These are phyloP conservation scores for Xylaria sp. DNA, from an alignment of 495 filamentous ascomycete genomes.

Conservation along the genomic window DNA sequence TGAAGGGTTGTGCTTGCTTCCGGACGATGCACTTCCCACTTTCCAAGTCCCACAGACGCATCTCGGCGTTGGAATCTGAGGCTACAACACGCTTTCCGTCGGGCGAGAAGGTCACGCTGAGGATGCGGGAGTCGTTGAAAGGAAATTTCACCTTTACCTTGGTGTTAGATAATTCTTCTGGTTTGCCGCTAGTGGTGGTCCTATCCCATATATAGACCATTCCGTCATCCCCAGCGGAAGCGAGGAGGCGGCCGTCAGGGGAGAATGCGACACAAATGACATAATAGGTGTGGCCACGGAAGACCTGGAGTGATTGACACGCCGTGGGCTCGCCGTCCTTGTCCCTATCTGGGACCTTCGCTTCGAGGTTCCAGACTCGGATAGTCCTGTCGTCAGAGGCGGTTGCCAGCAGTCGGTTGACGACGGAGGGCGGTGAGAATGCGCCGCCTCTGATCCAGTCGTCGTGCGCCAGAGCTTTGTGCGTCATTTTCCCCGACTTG, in stretches of 20 bases:
- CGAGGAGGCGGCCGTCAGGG: not conserved
- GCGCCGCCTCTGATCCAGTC: not conserved
- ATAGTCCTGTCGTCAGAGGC: not conserved
- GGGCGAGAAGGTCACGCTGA: not conserved
- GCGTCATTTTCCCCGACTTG: not conserved
- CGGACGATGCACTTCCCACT: not conserved
- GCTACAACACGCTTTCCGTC: conserved; percentile 1
- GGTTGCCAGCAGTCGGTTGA: not conserved
- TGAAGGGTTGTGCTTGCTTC: not conserved
- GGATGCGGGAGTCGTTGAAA: not conserved
- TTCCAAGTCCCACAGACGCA: not conserved
- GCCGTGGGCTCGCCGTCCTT: not conserved
- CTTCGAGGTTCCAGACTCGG: not conserved
- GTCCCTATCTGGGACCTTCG: not conserved
- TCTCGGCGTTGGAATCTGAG: not conserved
- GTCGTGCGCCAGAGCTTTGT: not conserved
- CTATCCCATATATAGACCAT: not conserved
- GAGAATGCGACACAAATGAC: not conserved
- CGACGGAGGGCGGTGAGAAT: not conserved
- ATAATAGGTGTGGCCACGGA: not conserved
- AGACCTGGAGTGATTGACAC: not conserved
- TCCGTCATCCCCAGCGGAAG: not conserved
- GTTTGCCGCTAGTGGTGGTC: not conserved
- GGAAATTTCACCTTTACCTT: not conserved
- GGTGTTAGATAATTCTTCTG: not conserved